Conservation (phyloP, 2,329 filamentous ascomycete genomes). For the Ophiostoma ulmi region DNA sequence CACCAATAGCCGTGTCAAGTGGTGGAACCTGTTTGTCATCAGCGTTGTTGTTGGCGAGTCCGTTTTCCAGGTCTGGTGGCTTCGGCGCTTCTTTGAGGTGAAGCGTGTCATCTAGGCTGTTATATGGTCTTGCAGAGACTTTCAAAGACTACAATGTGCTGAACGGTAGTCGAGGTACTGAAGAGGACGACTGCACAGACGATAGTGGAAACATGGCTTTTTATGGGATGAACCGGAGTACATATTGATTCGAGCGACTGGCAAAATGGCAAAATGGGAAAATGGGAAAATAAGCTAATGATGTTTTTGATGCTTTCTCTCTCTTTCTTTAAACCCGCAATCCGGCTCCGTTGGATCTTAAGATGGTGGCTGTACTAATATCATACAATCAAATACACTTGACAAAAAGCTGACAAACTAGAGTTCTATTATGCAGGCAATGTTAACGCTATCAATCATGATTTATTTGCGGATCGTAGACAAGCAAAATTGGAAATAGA, state of each 20-base stretch:
- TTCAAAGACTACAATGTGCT: too few species aligned
- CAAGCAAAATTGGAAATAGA: not conserved
- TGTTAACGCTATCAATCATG: conserved; percentile 8
- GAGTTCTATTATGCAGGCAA: not conserved
- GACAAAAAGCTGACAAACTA: not conserved
- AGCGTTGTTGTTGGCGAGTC: conserved; percentile 83
- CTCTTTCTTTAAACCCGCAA: not conserved
- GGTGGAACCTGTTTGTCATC: conserved; percentile 98
- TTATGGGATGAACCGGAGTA: conserved; percentile 4
- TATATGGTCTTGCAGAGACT: not conserved
- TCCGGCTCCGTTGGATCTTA: not conserved
- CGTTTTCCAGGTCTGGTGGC: conserved; percentile 98
- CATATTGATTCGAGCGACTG: conserved; percentile 11
- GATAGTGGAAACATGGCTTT: conserved; percentile 8
- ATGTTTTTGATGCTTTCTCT: not conserved
- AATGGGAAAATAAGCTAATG: not conserved
- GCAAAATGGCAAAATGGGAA: conserved; percentile 9
- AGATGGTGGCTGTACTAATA: conserved; percentile 3
- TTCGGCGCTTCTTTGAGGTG: conserved; percentile 96
- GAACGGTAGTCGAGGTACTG: too few species aligned
- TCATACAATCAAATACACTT: not conserved
- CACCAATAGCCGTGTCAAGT: conserved; percentile 95
- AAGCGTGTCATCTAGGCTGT: conserved; percentile 55
- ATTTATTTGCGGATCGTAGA: not conserved
- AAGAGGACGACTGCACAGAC: not conserved